These are phyloP conservation scores for Allium fistulosum DNA, from an alignment of 106 monocot genomes.

Conservation along the genomic window DNA sequence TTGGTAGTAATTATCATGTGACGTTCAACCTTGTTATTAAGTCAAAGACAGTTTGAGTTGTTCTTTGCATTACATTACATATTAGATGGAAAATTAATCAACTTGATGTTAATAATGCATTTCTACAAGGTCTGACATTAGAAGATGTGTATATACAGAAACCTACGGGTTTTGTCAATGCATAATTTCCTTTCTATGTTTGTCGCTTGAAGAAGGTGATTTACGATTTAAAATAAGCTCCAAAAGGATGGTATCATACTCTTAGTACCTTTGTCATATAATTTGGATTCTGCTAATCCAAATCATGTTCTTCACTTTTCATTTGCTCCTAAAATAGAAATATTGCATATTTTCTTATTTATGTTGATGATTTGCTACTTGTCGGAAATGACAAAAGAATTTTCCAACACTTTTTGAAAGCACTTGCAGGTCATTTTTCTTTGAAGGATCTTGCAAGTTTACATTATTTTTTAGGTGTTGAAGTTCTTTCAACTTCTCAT, in stretches of 20 bases:
- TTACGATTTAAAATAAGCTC: background rate
- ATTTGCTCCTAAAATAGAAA: background rate
- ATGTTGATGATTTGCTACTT: constrained; percentile 1
- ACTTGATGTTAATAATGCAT: no score
- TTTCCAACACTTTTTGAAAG: background rate
- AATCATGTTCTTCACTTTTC: background rate
- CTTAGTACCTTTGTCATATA: background rate
- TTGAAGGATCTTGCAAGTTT: background rate
- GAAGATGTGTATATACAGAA: no score
- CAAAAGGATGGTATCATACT: background rate
- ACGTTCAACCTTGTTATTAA: background rate
- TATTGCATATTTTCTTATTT: background rate
- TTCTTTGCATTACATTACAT: background rate
- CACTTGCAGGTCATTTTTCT: background rate
- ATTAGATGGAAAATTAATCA: background rate
- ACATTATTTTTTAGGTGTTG: background rate
- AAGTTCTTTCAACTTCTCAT: background rate
- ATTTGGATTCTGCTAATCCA: background rate
- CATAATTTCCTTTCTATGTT: background rate
- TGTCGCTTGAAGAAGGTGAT: background rate
- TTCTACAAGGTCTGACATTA: no score
- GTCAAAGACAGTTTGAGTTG: background rate
- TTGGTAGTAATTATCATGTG: background rate
- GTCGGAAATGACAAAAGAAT: background rate
- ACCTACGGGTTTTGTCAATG: background rate